Evolutionary conservation across 495 filamentous ascomycete species (phyloP).

Genomic region (Aspergillus wentii): DNA sequence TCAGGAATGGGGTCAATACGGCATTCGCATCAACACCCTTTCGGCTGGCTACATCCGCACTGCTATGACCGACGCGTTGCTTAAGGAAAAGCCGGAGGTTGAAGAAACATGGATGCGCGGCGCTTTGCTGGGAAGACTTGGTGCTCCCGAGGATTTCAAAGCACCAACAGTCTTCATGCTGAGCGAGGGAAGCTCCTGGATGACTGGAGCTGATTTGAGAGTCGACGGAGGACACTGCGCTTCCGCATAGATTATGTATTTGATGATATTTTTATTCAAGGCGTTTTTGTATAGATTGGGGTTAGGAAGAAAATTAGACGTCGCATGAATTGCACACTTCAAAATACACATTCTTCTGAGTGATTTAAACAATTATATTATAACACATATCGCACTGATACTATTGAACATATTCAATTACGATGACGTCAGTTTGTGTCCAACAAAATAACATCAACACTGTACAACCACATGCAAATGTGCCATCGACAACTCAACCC

Average conservation of each 20-base stretch:
- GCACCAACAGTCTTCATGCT: slow-evolving; percentile 39
- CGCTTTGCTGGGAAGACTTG: slow-evolving; percentile 33
- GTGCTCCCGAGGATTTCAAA: slow-evolving; percentile 35
- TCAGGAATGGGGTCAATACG: slow-evolving; percentile 54
- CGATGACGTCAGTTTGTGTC: too few species aligned
- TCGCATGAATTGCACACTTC: too few species aligned
- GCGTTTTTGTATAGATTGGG: slow-evolving; percentile 1
- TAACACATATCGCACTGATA: too few species aligned
- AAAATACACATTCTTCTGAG: too few species aligned
- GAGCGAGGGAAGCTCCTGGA: slow-evolving; percentile 35
- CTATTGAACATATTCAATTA: too few species aligned
- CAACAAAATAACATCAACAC: too few species aligned
- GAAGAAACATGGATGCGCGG: slow-evolving; percentile 33
- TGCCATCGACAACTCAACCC: too few species aligned
- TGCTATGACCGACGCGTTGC: slow-evolving; percentile 31
- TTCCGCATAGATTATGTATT: slow-evolving; percentile 14
- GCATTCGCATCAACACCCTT: slow-evolving; percentile 35
- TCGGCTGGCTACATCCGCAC: slow-evolving; percentile 45
- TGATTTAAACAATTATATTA: too few species aligned
- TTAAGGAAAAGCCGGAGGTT: slow-evolving; percentile 55
- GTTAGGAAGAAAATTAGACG: too few species aligned
- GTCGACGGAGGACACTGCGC: slow-evolving; percentile 39
- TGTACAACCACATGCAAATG: too few species aligned
- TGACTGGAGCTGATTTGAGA: slow-evolving; percentile 35
- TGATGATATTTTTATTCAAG: too few species aligned